Conservation (phyloP, 202 grass and related monocot species). For the Schoenoplectus triqueter region DNA sequence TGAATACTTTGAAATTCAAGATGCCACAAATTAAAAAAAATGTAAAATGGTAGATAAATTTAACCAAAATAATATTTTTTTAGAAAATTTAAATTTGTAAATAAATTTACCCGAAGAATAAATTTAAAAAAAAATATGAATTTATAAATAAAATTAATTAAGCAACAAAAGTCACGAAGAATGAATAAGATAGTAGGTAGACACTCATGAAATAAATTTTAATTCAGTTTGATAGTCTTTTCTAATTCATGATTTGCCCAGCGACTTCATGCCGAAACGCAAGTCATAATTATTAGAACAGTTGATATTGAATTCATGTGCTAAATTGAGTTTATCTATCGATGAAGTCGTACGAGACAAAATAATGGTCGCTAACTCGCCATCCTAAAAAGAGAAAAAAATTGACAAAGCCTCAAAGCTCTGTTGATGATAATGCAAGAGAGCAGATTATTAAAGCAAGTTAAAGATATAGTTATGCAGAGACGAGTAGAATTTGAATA, state of each 20-base stretch:
- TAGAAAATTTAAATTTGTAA: too few species aligned
- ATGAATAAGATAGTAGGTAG: background rate
- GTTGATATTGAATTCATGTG: background rate
- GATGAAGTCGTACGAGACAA: too few species aligned
- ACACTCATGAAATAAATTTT: background rate
- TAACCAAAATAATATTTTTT: too few species aligned
- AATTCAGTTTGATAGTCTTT: background rate
- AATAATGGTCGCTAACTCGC: background rate
- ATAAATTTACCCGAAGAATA: too few species aligned
- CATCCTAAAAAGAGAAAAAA: background rate
- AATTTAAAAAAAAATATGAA: background rate
- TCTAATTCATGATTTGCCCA: background rate
- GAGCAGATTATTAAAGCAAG: too few species aligned
- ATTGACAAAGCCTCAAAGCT: background rate
- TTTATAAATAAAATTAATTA: background rate
- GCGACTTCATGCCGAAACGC: background rate
- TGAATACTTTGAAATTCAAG: too few species aligned
- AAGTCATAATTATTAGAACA: background rate
- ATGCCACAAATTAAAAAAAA: too few species aligned
- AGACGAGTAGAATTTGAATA: too few species aligned
- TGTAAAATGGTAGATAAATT: too few species aligned
- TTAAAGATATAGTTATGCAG: too few species aligned
- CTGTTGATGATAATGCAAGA: background rate
- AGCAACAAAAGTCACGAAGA: too few species aligned
- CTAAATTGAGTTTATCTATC: too few species aligned